Base-by-base conservation (phyloP, 306 rosid species). In the Vigna radiata region DNA sequence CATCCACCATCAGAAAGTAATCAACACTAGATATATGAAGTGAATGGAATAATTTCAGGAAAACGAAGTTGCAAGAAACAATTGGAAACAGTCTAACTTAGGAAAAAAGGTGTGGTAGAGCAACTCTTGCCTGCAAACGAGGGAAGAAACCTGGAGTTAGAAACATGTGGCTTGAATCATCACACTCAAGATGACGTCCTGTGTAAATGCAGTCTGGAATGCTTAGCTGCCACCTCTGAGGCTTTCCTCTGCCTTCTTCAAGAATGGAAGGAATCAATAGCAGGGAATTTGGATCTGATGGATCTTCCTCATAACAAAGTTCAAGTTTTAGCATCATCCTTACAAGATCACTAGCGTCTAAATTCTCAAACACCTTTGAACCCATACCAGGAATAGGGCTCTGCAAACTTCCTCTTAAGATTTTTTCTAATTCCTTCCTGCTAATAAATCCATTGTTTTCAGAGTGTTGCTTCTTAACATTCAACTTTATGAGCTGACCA, bases 261-360 rank as follows among this genome's bases (percentile, higher is more conserved):
- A 95, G 97, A 81, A 91, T 74, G 31, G 97, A 91, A 33, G 98
- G 94, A 75, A 95, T 88, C 82, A 95, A 67, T 23, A 91, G 74
- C 71, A 85, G 74, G 17, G 98, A 87, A 83, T 88, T 80, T 49
- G 87, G 90, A 79, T 91, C 88, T 8, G 97, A 83, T 53, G 87
- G 90, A 76, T 92, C 94, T 84, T 87, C 94, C 85, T 92, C 89
- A 27, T 96, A 91, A 69, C 99, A 92, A 2, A 91, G 87, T 83
- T 92, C 98, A 6, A 96, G 94, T 84, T 89, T 96, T n/a, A 92
- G 90, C 99, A 96, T 92, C 99, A 96, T 92, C 78, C 85, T 87
- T 77, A 92, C 96, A 61, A 92, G 90, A 50, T 95, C 98, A 84
- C 87, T 85, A 16, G 94, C 89, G 41, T 92, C 97, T 52, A 95